Conservation (phyloP, 106 monocot genomes). For the Platanthera zijinensis region DNA sequence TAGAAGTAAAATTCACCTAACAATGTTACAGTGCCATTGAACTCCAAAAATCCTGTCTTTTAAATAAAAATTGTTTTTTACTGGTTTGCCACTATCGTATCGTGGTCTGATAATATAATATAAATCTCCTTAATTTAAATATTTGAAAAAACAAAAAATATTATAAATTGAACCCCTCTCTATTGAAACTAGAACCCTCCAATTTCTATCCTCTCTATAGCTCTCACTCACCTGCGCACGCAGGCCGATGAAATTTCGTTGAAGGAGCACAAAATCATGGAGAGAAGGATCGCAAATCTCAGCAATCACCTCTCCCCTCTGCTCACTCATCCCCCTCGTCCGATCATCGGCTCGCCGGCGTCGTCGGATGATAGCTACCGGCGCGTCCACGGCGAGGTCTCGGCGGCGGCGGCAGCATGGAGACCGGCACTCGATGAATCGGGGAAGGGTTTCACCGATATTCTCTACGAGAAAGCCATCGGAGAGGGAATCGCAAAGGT, state of each 20-base stretch:
- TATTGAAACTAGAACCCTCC: background rate
- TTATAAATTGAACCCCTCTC: background rate
- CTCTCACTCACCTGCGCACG: too few relatives aligned
- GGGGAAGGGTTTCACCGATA: constrained; percentile 55
- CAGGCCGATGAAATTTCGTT: too few relatives aligned
- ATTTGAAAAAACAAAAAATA: too few relatives aligned
- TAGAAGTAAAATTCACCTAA: too few relatives aligned
- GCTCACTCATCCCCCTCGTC: background rate
- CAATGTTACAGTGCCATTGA: too few relatives aligned
- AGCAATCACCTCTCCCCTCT: constrained; percentile 33
- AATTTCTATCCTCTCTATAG: background rate
- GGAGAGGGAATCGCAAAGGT: constrained; percentile 95
- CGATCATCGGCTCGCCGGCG: constrained; percentile 7
- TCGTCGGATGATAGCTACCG: constrained; percentile 44
- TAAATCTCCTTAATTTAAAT: too few relatives aligned
- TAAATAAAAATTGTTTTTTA: too few relatives aligned
- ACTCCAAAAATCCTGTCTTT: too few relatives aligned
- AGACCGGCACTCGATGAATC: constrained; percentile 31
- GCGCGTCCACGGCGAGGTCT: constrained; percentile 73
- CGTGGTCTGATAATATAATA: too few relatives aligned
- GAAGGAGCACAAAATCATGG: constrained; percentile 10
- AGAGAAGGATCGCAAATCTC: constrained; percentile 49
- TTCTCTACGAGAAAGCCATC: constrained; percentile 82
- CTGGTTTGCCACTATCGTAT: too few relatives aligned
- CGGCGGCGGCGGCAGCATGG: constrained; percentile 40